Evolutionary conservation across 257 asterid genomes (phyloP), one percentile per base, ranked within the genome.

Genomic region (Gardenia jasminoides): DNA sequence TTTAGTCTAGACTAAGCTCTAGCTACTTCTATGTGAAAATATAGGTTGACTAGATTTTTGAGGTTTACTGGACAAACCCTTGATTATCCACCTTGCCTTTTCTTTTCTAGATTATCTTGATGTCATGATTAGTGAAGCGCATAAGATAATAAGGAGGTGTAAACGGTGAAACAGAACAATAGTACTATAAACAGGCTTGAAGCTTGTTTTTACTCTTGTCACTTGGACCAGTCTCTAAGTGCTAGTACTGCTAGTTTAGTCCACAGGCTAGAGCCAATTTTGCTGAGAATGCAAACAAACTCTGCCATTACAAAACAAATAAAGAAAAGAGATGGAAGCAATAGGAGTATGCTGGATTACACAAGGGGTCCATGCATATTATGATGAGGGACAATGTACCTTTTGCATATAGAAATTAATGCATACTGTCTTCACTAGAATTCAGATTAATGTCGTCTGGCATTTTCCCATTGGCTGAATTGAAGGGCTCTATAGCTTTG

Each of bases 91-190:
- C 39, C 44, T 46, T 44, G 1, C 28, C 9, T 2, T 12, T 46
- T 46, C 12, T 7, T 11, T 46, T 46, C 12, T 46, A 11, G 10
- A 24, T 10, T 1, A n/a, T 52, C 0, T 6, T 46, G 33, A 43
- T 70, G 74, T 7, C 2, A 20, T 48, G n/a, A 72, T 17, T 56
- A 56, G 3, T 72, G 65, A 48, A 30, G 26, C 43, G 15, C 12
- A n/a, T 44, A 19, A 26, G 33, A 72, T 28, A 31, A 72, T 26
- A 44, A 17, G 33, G 13, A 79, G 67, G 74, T 20, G 70, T 81
- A 85, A 78, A 71, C 30, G 50, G 70, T 73, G 20, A 0, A 44
- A 33, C 41, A 36, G 41, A 36, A 36, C 41, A 36, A 36, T 2
- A n/a, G n/a, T n/a, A 36, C 41, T 36, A 39, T 13, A 17, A 31